These are phyloP conservation scores for Tetradesmus obliquus DNA, from an alignment of 139 green algal genomes.

Conservation along the genomic window DNA sequence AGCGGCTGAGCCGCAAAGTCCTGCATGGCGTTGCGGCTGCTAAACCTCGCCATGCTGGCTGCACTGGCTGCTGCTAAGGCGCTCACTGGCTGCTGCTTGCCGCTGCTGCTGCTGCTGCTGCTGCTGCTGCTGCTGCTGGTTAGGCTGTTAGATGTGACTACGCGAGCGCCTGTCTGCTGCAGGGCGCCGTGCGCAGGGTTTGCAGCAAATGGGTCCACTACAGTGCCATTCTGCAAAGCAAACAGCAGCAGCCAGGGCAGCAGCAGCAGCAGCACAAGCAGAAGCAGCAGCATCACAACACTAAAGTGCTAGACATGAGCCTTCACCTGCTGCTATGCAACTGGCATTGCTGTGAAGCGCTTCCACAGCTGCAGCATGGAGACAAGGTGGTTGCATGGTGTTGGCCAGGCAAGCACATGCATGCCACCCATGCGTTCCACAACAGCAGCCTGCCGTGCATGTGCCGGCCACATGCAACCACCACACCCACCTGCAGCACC, in stretches of 20 bases:
- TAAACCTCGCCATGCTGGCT: neutral
- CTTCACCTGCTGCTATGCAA: too few species aligned
- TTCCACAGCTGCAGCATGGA: too few species aligned
- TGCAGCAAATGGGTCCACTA: constrained; percentile 40
- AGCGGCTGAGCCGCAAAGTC: constrained; percentile 49
- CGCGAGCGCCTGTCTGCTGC: neutral
- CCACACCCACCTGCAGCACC: too few species aligned
- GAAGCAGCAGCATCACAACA: too few species aligned
- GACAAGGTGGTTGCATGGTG: too few species aligned
- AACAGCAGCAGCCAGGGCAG: neutral
- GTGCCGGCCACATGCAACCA: too few species aligned
- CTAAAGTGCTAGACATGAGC: too few species aligned
- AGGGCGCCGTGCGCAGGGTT: neutral
- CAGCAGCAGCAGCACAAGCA: neutral
- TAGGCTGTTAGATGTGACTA: neutral
- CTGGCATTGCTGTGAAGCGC: too few species aligned
- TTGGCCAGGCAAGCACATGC: too few species aligned
- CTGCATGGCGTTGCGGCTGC: neutral
- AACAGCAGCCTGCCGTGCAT: too few species aligned
- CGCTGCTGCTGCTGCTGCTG: neutral
- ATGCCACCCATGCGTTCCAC: too few species aligned
- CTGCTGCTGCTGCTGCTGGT: constrained; percentile 19
- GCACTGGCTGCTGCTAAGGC: constrained; percentile 13
- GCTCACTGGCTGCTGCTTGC: neutral
- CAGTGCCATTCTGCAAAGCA: neutral